Conservation (phyloP, 129 eudicot species). For the Lactuca sativa region DNA sequence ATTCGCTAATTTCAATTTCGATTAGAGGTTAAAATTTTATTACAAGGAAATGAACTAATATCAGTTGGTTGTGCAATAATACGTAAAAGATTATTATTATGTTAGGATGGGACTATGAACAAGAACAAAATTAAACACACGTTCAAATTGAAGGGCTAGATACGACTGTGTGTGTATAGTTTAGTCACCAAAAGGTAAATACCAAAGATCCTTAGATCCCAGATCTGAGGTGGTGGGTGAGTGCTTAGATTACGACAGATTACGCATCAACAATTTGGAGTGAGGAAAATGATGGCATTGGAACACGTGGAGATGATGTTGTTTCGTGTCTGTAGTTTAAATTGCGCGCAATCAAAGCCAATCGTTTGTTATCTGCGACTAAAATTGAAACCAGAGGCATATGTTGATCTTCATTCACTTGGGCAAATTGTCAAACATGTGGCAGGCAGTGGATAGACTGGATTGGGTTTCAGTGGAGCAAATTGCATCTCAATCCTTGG, state of each 20-base stretch:
- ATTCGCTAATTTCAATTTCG: not conserved
- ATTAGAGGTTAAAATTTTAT: not conserved
- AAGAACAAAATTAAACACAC: not conserved
- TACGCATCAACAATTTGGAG: constrained; percentile 9
- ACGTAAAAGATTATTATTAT: not conserved
- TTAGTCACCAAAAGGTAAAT: not conserved
- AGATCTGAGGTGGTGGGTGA: constrained; percentile 33
- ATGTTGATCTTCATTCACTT: not conserved
- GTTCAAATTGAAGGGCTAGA: constrained; percentile 3
- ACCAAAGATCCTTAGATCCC: constrained; percentile 14
- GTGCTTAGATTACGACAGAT: constrained; percentile 17
- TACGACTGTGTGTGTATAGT: constrained; percentile 1
- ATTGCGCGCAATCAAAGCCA: constrained; percentile 25
- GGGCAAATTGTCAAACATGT: constrained; percentile 38
- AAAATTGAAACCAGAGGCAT: constrained; percentile 8
- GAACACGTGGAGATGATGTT: constrained; percentile 30
- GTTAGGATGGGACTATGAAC: not conserved
- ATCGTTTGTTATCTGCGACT: constrained; percentile 21
- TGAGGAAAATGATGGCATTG: constrained; percentile 12
- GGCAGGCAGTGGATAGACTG: constrained; percentile 47
- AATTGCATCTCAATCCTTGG: constrained; percentile 24
- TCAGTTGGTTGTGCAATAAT: not conserved
- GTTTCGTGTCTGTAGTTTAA: constrained; percentile 12
- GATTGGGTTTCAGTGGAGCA: constrained; percentile 78
- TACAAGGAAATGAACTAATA: too few relatives aligned